Base-by-base conservation (phyloP, 2,329 filamentous ascomycete species). In the Diaporthe sp. region DNA sequence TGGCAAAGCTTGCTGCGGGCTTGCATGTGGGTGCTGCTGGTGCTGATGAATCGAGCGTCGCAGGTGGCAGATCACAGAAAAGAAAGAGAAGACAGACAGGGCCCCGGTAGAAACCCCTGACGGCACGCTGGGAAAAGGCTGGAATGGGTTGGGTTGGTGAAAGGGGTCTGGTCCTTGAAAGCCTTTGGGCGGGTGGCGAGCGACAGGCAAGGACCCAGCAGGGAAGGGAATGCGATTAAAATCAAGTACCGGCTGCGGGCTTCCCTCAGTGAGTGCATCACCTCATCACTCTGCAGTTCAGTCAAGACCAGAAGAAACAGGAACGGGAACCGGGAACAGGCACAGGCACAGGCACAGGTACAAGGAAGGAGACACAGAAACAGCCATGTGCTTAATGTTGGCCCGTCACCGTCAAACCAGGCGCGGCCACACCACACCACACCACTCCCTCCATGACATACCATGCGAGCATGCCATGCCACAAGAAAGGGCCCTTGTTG, bases 111-210 rank as follows among this genome's bases (percentile, higher is more conserved):
- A 38, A 54, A 68, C 64, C 64, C 64, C 64, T 68, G 33, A 40
- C 47, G n/a, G 25, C 4, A 35, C 22, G 45, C 45, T 52, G 45
- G 64, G 47, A 40, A 68, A 68, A 68, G 28, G 45, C 47, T 68
- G 64, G 64, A 68, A 68, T 68, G 64, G 33, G 33, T 19, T 68
- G 30, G 33, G 33, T 54, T 52, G 64, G 17, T 54, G 19, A 40
- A 68, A 68, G 64, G n/a, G 45, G 61, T 35, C 45, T 50, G 47
- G 47, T 54, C 64, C 47, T 68, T 68, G 64, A 68, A 54, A 40
- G 47, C 5, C 40, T 40, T 19, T 66, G 60, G 9, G 60, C 33
- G 55, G 55, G 22, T 28, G 55, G 55, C 40, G 40, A 19, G 60
- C 28, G 40, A 54, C 47, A 38, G 64, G 64, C 45, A 68, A 52